Conservation (phyloP, 345 rosid species). For the Gossypium herbaceum region DNA sequence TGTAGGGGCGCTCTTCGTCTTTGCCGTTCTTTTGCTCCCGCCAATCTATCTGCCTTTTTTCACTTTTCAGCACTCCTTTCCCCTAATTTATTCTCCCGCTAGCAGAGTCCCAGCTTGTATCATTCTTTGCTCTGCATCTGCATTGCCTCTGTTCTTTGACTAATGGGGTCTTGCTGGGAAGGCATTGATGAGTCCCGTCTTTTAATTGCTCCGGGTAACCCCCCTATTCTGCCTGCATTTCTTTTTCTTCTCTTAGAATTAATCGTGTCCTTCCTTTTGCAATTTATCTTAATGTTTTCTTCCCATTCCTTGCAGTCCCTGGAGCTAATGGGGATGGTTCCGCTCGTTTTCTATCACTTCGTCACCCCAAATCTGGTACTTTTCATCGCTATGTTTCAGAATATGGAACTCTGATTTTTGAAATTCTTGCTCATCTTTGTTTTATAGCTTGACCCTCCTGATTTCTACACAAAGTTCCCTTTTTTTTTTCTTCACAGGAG, state of each 20-base stretch:
- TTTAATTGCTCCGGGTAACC: slow-evolving; percentile 33
- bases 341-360: slow-evolving; percentile 52
- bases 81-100: not conserved
- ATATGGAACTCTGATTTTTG: not conserved
- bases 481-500: slow-evolving; percentile 34
- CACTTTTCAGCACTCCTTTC: not conserved
- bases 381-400: not conserved
- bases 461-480: not conserved
- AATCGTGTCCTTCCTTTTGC: not conserved
- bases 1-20: not conserved
- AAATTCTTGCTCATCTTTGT: not conserved
- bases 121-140: not conserved
- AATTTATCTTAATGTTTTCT: not conserved
- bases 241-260: not conserved
- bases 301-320: not conserved
- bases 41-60: not conserved
- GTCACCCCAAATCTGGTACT: slow-evolving; percentile 86
- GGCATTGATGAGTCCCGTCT: slow-evolving; percentile 37
- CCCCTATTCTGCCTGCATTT: not conserved
- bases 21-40: not conserved
- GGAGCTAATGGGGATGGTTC: slow-evolving; percentile 26
- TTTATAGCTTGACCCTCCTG: not conserved
- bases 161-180: slow-evolving; percentile 31
- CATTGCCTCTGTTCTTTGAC: not conserved
- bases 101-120: not conserved